Evolutionary conservation across 176 grass and related monocot genomes (phyloP).

Genomic region (Otatea glauca): DNA sequence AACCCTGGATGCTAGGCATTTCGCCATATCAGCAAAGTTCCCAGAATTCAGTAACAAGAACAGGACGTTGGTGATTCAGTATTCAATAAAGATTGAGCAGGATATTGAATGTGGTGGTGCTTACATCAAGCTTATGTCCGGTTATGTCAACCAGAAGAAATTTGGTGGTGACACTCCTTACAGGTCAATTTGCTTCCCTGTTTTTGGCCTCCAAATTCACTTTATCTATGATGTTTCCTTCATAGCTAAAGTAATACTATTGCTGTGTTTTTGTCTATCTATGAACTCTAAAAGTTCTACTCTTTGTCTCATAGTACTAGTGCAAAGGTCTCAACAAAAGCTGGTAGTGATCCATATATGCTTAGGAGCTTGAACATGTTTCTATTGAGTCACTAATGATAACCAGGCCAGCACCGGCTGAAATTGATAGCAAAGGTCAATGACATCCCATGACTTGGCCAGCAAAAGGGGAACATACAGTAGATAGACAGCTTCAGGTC

Average conservation of each 20-base stretch:
- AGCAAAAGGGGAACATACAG: background rate
- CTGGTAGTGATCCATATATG: background rate
- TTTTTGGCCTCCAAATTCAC: background rate
- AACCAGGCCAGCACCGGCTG: background rate
- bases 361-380: background rate
- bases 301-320: background rate
- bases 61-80: conserved; percentile 72
- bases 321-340: background rate
- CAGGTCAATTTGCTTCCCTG: conserved; percentile 53
- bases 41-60: conserved; percentile 85
- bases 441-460: background rate
- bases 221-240: background rate
- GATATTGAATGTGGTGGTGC: conserved; percentile 89
- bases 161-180: conserved; percentile 87
- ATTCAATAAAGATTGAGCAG: conserved; percentile 86
- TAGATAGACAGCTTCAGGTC: conserved; percentile 3
- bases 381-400: background rate
- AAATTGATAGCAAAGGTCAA: background rate
- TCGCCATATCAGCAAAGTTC: conserved; percentile 83
- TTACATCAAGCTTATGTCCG: conserved; percentile 92
- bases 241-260: background rate
- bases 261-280: background rate
- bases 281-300: background rate
- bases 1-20: conserved; percentile 66
- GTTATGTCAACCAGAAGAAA: conserved; percentile 95